These are phyloP conservation scores for Solanum medicagineum DNA, from an alignment of 257 asterid genomes.

Conservation along the genomic window DNA sequence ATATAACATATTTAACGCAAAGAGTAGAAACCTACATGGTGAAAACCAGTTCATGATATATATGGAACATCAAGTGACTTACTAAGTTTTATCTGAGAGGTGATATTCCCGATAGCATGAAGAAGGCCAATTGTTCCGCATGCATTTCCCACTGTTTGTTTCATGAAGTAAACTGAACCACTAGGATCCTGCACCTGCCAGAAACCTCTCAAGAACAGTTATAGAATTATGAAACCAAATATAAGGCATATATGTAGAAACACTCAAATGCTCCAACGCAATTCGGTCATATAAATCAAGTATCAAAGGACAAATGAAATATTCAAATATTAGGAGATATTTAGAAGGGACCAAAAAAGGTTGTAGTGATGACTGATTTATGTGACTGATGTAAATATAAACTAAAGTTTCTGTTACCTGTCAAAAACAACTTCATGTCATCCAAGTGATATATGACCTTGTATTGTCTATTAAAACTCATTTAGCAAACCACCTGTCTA, in stretches of 20 bases:
- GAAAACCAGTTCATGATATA: neutral
- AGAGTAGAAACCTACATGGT: neutral
- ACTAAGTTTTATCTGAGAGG: constrained; percentile 86
- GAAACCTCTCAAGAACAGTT: neutral
- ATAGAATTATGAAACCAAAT: neutral
- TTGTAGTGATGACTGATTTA: neutral
- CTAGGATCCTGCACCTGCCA: constrained; percentile 42
- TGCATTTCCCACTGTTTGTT: constrained; percentile 98
- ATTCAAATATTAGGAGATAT: neutral
- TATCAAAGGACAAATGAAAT: neutral
- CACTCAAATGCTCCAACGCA: neutral
- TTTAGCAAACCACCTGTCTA: neutral
- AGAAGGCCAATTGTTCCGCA: constrained; percentile 97
- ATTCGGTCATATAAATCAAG: neutral
- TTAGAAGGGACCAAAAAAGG: neutral
- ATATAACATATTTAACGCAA: neutral
- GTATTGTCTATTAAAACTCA: neutral
- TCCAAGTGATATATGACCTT: neutral
- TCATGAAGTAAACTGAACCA: constrained; percentile 71
- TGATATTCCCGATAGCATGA: constrained; percentile 85
- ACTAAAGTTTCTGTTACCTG: neutral
- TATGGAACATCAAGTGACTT: constrained; percentile 8
- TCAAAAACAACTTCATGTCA: neutral
- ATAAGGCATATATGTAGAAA: neutral
- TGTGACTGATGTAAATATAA: neutral